These are phyloP conservation scores for Linnemannia hyalina DNA, from an alignment of 192 early-diverging fungal species.

Conservation along the genomic window DNA sequence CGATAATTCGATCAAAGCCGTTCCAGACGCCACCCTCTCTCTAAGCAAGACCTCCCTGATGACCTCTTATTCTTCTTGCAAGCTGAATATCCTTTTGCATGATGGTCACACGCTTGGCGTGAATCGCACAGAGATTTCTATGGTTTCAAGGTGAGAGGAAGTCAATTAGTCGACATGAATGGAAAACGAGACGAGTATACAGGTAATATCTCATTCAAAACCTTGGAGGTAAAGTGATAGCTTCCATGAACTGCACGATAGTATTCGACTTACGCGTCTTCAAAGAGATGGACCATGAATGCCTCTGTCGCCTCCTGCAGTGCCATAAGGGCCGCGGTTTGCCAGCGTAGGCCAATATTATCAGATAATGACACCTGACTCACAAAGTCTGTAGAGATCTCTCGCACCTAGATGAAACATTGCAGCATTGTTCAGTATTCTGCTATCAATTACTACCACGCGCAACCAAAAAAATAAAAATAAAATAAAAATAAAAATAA, in stretches of 20 bases:
- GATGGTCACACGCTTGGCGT: conserved; percentile 94
- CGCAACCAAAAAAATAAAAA: not conserved
- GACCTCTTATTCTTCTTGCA: conserved; percentile 89
- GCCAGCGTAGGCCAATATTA: conserved; percentile 73
- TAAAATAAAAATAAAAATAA: not conserved
- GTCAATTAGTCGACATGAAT: no score
- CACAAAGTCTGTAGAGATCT: conserved; percentile 71
- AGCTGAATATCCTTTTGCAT: conserved; percentile 95
- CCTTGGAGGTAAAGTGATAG: no score
- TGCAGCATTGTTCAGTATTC: not conserved
- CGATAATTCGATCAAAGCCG: not conserved
- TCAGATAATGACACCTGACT: conserved; percentile 55
- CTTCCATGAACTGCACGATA: not conserved
- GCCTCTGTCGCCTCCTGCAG: conserved; percentile 87
- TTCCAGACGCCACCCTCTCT: not conserved
- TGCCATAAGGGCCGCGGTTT: conserved; percentile 81
- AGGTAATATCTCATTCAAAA: not conserved
- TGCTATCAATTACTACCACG: not conserved
- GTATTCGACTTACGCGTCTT: conserved; percentile 78
- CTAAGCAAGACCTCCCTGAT: conserved; percentile 77
- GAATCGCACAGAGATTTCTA: conserved; percentile 92
- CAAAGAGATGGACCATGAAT: conserved; percentile 87
- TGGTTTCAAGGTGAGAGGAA: not conserved
- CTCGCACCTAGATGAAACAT: conserved; percentile 62
- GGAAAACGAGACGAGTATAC: not conserved